Conservation (phyloP, 2,329 filamentous ascomycete genomes). For the Diplodia seriata region DNA sequence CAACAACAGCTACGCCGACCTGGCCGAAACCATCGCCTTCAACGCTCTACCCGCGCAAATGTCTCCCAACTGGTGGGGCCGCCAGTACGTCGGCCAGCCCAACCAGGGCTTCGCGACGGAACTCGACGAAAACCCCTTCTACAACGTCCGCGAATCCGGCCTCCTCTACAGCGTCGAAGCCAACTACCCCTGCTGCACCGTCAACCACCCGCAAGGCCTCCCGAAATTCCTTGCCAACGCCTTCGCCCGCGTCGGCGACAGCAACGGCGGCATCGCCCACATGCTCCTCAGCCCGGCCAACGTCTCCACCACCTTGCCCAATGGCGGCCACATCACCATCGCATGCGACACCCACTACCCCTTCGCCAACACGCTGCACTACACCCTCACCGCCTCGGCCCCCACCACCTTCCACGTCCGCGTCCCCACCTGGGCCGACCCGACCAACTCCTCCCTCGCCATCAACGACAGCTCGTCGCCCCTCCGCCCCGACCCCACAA, state of each 20-base stretch:
- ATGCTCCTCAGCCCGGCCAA: conserved; percentile 57
- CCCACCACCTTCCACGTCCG: conserved; percentile 55
- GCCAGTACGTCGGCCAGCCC: conserved; percentile 62
- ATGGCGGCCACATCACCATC: conserved; percentile 49
- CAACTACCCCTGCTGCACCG: conserved; percentile 62
- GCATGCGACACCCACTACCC: conserved; percentile 60
- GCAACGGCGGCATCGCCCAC: conserved; percentile 59
- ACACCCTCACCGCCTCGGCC: conserved; percentile 47
- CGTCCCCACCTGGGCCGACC: conserved; percentile 54
- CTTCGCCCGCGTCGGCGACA: conserved; percentile 53
- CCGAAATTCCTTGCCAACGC: conserved; percentile 60
- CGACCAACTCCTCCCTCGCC: conserved; percentile 29
- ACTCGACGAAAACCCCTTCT: conserved; percentile 54
- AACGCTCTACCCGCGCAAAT: conserved; percentile 62
- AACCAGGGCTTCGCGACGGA: conserved; percentile 61
- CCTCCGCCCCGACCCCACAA: conserved; percentile 47
- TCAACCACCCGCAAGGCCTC: conserved; percentile 65
- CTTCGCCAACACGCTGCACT: conserved; percentile 51
- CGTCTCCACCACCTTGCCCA: conserved; percentile 46
- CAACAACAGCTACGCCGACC: conserved; percentile 57
- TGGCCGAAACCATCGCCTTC: conserved; percentile 61
- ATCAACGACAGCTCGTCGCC: conserved; percentile 33
- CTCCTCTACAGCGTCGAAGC: conserved; percentile 62
- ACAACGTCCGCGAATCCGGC: conserved; percentile 54
- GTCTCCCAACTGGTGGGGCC: conserved; percentile 62